phyloP scores from a whole-genome alignment of 2,329 filamentous ascomycete species.

The Alternaria sp. region DNA sequence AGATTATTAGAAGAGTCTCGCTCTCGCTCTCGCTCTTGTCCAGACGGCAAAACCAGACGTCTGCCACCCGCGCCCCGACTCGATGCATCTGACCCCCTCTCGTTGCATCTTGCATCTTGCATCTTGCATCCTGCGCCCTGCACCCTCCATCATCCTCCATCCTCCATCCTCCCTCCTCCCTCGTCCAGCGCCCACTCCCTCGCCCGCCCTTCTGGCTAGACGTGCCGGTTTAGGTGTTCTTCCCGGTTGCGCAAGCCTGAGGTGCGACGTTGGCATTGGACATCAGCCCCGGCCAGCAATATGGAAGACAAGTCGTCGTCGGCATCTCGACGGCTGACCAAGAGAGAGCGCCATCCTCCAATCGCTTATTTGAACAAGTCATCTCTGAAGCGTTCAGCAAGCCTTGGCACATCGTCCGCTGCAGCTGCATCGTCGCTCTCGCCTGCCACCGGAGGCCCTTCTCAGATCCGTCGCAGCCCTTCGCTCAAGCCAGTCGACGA shows the following conservation, averaged over 20 bases:
- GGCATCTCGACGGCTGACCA: slow-evolving; percentile 22
- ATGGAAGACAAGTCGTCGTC: slow-evolving; percentile 32
- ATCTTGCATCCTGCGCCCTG: too few relatives aligned
- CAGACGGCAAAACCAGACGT: slow-evolving; percentile 5
- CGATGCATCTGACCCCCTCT: too few relatives aligned
- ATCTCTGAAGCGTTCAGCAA: slow-evolving; percentile 23
- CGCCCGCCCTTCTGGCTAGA: slow-evolving; percentile 7
- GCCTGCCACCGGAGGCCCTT: not conserved
- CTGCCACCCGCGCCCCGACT: too few relatives aligned
- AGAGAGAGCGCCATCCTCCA: slow-evolving; percentile 31
- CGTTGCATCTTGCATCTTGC: too few relatives aligned
- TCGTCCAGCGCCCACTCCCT: slow-evolving; percentile 1
- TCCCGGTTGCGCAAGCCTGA: slow-evolving; percentile 8
- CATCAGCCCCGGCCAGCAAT: slow-evolving; percentile 15
- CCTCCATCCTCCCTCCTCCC: not conserved
- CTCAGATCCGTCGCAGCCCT: not conserved
- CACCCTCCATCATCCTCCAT: too few relatives aligned
- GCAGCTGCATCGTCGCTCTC: slow-evolving; percentile 11
- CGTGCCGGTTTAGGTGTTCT: not conserved
- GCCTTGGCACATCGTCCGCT: not conserved
- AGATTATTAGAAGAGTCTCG: not conserved
- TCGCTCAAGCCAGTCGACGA: slow-evolving; percentile 30
- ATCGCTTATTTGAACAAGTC: slow-evolving; percentile 30
- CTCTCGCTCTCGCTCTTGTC: too few relatives aligned
- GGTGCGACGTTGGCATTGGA: slow-evolving; percentile 12